These are phyloP conservation scores for Epithele typhae DNA, from an alignment of 768 basidiomycete genomes.

Conservation along the genomic window DNA sequence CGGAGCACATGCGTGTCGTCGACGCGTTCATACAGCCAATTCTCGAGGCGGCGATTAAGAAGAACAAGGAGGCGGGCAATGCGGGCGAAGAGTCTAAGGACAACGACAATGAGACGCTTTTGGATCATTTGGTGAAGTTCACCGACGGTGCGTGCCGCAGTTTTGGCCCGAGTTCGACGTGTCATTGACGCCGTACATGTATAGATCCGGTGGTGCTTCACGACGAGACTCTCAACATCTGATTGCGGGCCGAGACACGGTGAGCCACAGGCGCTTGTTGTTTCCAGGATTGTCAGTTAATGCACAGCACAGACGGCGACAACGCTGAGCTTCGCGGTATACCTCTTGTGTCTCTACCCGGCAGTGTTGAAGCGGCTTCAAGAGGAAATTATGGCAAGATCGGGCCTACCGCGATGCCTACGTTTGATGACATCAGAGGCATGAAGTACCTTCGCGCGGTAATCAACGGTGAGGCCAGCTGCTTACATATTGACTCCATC, in stretches of 20 bases:
- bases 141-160: constrained; percentile 33
- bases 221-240: no score
- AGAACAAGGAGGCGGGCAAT: constrained; percentile 3
- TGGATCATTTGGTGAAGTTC: constrained; percentile 36
- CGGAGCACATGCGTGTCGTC: constrained; percentile 34
- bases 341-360: constrained; percentile 30
- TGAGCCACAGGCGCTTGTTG: no score
- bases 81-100: constrained; percentile 2
- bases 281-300: no score
- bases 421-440: constrained; percentile 28
- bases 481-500: no score
- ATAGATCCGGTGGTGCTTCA: no score
- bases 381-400: constrained; percentile 29
- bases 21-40: constrained; percentile 37
- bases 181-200: no score
- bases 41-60: constrained; percentile 25
- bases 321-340: constrained; percentile 29
- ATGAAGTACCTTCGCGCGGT: constrained; percentile 34
- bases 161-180: no score
- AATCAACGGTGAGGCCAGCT: constrained; percentile 33
- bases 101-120: constrained; percentile 33
- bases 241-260: no score
- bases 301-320: constrained; percentile 29
- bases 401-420: constrained; percentile 24
- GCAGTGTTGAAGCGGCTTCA: constrained; percentile 27